phyloP scores from a whole-genome alignment of 345 rosid genomes.

The Rhodamnia rubescens region DNA sequence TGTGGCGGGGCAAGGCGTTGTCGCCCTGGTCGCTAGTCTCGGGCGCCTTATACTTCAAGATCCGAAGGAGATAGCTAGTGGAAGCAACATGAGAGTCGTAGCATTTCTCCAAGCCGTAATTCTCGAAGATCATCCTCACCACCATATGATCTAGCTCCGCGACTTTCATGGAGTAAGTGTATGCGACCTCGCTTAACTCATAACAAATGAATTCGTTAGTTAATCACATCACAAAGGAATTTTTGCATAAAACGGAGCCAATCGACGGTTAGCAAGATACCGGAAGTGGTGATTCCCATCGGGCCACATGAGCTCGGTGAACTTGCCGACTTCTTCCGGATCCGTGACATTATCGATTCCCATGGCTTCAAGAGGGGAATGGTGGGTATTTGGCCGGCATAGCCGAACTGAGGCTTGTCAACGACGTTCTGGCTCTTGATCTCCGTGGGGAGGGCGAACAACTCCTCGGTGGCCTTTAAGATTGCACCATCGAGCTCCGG shows the following conservation, averaged over 20 bases:
- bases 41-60: constrained; percentile 19
- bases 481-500: background rate
- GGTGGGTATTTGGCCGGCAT: constrained; percentile 13
- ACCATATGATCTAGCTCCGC: constrained; percentile 13
- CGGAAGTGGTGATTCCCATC: constrained; percentile 18
- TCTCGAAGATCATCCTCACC: constrained; percentile 18
- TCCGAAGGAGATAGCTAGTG: constrained; percentile 14
- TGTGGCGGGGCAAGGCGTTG: constrained; percentile 16
- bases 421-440: constrained; percentile 13
- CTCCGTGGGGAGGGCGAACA: constrained; percentile 20
- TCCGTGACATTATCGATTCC: constrained; percentile 18
- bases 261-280: background rate
- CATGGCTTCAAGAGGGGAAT: constrained; percentile 25
- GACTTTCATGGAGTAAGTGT: constrained; percentile 7
- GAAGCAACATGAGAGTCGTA: constrained; percentile 12
- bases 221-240: background rate
- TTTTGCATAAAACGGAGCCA: background rate
- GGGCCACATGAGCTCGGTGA: constrained; percentile 25
- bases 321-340: background rate
- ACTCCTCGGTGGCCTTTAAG: constrained; percentile 7
- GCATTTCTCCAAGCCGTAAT: constrained; percentile 21
- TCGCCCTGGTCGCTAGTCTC: background rate
- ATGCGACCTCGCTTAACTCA: constrained; percentile 5
- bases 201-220: background rate
- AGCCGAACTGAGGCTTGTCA: constrained; percentile 28